phyloP scores from a whole-genome alignment of 2,329 filamentous ascomycete genomes.

The Pseudogymnoascus sp. region DNA sequence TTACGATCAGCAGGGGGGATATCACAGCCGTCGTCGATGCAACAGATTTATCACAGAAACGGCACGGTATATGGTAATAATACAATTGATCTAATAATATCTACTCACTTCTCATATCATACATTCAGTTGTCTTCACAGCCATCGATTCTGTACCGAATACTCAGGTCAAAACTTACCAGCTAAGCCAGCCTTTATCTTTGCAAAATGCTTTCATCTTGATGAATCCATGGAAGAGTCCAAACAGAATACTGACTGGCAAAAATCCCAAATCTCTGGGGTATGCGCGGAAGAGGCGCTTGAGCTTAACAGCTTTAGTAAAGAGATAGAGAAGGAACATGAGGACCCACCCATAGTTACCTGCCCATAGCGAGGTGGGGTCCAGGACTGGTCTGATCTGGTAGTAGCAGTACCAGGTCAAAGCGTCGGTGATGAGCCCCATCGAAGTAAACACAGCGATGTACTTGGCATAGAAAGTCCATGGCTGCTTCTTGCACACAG shows the following conservation, averaged over 20 bases:
- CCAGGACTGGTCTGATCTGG: slow-evolving; percentile 57
- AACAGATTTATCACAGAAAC: not conserved
- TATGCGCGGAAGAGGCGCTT: slow-evolving; percentile 78
- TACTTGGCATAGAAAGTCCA: slow-evolving; percentile 94
- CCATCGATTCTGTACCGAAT: not conserved
- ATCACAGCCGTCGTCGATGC: not conserved
- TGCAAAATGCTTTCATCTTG: slow-evolving; percentile 66
- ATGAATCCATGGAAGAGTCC: slow-evolving; percentile 89
- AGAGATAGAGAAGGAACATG: slow-evolving; percentile 63
- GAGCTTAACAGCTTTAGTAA: slow-evolving; percentile 83
- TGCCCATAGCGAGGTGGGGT: slow-evolving; percentile 34
- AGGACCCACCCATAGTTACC: not conserved
- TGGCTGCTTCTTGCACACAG: slow-evolving; percentile 55
- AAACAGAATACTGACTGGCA: slow-evolving; percentile 81
- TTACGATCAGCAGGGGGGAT: not conserved
- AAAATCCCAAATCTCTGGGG: slow-evolving; percentile 68
- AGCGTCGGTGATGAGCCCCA: slow-evolving; percentile 71
- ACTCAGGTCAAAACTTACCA: not conserved
- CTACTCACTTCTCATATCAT: not conserved
- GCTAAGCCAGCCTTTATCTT: not conserved
- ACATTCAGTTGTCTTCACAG: not conserved
- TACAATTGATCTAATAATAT: not conserved
- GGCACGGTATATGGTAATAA: not conserved
- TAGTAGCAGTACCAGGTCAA: slow-evolving; percentile 61
- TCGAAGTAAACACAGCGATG: slow-evolving; percentile 83